phyloP scores from a whole-genome alignment of 345 rosid genomes.

The Populus euphratica region DNA sequence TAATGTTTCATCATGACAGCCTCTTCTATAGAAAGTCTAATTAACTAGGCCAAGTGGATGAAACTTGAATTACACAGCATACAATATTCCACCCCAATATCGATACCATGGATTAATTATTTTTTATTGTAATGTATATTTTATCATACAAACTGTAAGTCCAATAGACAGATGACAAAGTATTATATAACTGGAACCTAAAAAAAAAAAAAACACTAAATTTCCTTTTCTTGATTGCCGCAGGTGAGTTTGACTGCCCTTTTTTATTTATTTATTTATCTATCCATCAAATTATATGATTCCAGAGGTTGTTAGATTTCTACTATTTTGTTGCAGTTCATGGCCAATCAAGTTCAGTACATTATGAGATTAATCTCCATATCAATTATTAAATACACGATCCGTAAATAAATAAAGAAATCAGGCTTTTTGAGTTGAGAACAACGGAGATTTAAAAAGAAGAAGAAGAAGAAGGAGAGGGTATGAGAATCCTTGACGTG shows the following conservation, averaged over 20 bases:
- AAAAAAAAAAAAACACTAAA: background rate
- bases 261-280: too few species aligned
- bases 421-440: background rate
- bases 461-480: too few species aligned
- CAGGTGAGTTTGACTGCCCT: background rate
- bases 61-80: too few species aligned
- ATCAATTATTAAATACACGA: background rate
- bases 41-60: too few species aligned
- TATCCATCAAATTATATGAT: background rate
- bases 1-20: too few species aligned
- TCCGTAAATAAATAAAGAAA: background rate
- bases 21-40: too few species aligned
- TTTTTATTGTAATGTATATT: too few species aligned
- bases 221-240: background rate
- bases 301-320: too few species aligned
- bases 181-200: background rate
- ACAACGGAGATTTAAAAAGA: background rate
- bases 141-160: too few species aligned
- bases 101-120: too few species aligned
- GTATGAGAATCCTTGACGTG: background rate
- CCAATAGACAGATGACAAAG: background rate
- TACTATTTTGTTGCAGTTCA: background rate
- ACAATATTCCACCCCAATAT: too few species aligned
- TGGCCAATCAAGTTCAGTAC: background rate
- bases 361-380: background rate